These are phyloP conservation scores for Tetratostichococcus sp. DNA, from an alignment of 139 green algal species.

Conservation along the genomic window DNA sequence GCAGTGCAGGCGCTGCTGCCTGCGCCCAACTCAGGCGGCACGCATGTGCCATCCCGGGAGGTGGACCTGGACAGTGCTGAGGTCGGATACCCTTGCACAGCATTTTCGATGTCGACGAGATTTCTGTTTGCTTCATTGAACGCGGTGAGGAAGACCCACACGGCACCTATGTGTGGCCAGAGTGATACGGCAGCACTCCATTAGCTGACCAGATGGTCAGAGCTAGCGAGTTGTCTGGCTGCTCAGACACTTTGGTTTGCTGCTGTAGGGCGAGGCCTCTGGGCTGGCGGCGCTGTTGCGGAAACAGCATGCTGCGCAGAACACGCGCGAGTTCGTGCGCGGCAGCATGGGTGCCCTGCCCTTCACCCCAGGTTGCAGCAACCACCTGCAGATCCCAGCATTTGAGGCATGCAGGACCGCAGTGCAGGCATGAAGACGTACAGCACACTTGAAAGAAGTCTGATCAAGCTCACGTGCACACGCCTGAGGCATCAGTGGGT, in stretches of 20 bases:
- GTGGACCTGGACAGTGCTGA: conserved; percentile 18
- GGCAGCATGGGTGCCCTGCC: conserved; percentile 53
- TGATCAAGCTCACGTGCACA: too few species aligned
- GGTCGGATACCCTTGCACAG: neutral
- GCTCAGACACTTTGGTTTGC: too few species aligned
- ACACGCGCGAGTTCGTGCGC: conserved; percentile 45
- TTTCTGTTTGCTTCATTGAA: neutral
- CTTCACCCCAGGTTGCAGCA: conserved; percentile 50
- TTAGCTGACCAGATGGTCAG: too few species aligned
- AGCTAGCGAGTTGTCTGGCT: too few species aligned
- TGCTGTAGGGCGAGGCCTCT: neutral
- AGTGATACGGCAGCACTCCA: neutral
- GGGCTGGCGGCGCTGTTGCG: conserved; percentile 12
- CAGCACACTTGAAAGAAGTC: too few species aligned
- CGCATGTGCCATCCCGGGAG: conserved; percentile 20
- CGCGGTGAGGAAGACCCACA: too few species aligned
- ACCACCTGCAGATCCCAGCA: too few species aligned
- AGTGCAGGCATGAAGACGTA: too few species aligned
- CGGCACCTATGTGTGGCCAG: neutral
- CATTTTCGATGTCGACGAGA: too few species aligned
- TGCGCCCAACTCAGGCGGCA: conserved; percentile 2
- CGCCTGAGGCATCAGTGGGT: too few species aligned
- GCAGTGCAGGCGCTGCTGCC: conserved; percentile 34
- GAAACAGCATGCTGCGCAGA: conserved; percentile 25
- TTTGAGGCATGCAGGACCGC: too few species aligned